Evolutionary conservation across 768 basidiomycete genomes (phyloP).

Genomic region (Pleurotus ostreatus): DNA sequence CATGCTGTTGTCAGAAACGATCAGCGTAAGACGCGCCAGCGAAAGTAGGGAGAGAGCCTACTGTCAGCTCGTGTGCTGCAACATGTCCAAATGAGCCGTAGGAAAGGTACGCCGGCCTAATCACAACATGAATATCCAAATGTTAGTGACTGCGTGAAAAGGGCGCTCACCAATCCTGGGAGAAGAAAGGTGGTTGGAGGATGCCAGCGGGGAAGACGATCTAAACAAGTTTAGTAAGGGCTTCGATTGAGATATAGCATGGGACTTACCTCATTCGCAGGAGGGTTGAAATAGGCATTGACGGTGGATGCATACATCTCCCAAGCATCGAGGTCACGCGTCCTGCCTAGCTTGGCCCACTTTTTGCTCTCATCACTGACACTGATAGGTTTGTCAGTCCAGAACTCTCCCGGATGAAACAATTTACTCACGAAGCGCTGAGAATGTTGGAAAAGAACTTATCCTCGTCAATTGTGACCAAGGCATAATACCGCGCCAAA

Average conservation of each 20-base stretch:
- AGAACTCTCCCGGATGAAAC: too few relatives aligned
- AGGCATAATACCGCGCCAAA: slow-evolving; percentile 69
- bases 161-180: slow-evolving; percentile 59
- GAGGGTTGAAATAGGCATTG: slow-evolving; percentile 86
- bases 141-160: background rate
- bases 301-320: slow-evolving; percentile 86
- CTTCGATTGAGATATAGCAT: background rate
- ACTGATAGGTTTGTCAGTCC: slow-evolving; percentile 26
- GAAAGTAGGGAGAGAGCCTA: slow-evolving; percentile 27
- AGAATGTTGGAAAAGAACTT: slow-evolving; percentile 87
- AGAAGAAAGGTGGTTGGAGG: slow-evolving; percentile 89
- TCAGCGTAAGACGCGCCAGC: background rate
- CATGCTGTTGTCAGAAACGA: slow-evolving; percentile 49
- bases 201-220: slow-evolving; percentile 98
- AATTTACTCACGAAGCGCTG: slow-evolving; percentile 42
- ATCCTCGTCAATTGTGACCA: slow-evolving; percentile 58
- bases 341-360: slow-evolving; percentile 72
- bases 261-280: slow-evolving; percentile 71
- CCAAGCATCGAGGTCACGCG: slow-evolving; percentile 72
- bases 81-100: slow-evolving; percentile 94
- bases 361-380: slow-evolving; percentile 56
- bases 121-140: slow-evolving; percentile 9
- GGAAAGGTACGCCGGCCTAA: slow-evolving; percentile 82
- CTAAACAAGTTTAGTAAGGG: slow-evolving; percentile 26
- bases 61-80: slow-evolving; percentile 89